phyloP scores from a whole-genome alignment of 176 grass and related monocot species.

The Elymus sibiricus region DNA sequence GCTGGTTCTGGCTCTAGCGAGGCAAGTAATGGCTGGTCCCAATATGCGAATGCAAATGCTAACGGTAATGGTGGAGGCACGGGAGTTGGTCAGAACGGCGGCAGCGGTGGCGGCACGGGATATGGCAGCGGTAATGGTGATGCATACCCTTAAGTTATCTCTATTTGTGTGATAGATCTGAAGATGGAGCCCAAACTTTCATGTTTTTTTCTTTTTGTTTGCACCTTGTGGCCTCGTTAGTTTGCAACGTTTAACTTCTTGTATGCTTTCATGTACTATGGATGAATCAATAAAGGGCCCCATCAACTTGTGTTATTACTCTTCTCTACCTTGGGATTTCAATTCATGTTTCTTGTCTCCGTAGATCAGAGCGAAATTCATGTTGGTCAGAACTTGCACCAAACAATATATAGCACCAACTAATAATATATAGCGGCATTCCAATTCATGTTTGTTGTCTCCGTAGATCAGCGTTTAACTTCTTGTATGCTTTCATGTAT shows the following conservation, averaged over 20 bases:
- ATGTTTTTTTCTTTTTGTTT: no score
- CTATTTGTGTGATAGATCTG: no score
- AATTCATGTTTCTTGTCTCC: no score
- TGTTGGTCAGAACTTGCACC: no score
- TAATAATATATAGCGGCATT: no score
- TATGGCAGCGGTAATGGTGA: not conserved
- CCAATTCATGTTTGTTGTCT: no score
- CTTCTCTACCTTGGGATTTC: no score
- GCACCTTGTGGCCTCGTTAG: not conserved
- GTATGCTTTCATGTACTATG: not conserved
- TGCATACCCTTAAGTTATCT: not conserved
- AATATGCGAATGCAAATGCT: not conserved
- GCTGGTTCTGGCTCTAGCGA: not conserved
- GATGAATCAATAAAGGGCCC: not conserved
- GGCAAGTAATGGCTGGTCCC: not conserved
- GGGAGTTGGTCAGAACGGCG: not conserved
- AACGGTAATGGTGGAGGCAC: not conserved
- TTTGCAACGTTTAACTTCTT: not conserved
- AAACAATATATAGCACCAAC: no score
- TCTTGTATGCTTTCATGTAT: no score
- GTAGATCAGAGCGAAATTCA: no score
- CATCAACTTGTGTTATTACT: not conserved
- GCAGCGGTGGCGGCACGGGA: not conserved
- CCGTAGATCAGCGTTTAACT: no score
- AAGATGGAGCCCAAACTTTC: not conserved